Conservation (phyloP, 441 rosid species). For the Adansonia madagascariensis region DNA sequence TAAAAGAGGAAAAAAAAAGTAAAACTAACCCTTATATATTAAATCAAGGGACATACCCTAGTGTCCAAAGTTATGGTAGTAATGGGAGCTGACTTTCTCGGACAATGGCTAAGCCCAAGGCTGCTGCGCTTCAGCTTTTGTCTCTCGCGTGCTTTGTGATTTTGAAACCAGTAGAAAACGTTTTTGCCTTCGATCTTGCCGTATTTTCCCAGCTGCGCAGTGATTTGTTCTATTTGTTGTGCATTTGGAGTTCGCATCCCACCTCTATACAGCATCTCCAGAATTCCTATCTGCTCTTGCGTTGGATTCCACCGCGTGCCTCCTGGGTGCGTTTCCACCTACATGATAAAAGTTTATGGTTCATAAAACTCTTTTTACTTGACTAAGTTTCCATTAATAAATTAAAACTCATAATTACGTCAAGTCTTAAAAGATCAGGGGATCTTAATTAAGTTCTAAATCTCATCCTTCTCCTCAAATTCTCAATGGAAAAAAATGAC, state of each 20-base stretch:
- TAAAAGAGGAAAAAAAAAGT: background rate
- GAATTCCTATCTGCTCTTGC: slow-evolving; percentile 90
- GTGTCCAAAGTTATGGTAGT: slow-evolving; percentile 45
- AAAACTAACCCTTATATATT: background rate
- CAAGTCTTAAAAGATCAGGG: background rate
- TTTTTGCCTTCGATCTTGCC: slow-evolving; percentile 99
- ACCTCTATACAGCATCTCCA: slow-evolving; percentile 84
- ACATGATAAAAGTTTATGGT: slow-evolving; percentile 2
- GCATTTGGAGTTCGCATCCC: slow-evolving; percentile 96
- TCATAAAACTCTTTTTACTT: background rate
- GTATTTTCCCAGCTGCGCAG: slow-evolving; percentile 69
- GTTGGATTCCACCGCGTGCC: slow-evolving; percentile 99
- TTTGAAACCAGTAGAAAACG: slow-evolving; percentile 98
- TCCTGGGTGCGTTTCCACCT: slow-evolving; percentile 92
- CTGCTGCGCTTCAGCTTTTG: slow-evolving; percentile 81
- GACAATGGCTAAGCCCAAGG: slow-evolving; percentile 48
- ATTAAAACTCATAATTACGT: background rate
- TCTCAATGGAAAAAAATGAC: background rate
- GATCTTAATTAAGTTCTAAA: background rate
- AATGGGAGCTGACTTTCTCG: slow-evolving; percentile 40
- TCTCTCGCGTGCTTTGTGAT: slow-evolving; percentile 99
- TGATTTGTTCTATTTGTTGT: slow-evolving; percentile 90
- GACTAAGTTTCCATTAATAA: background rate
- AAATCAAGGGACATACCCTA: slow-evolving; percentile 38
- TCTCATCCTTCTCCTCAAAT: background rate